phyloP scores from a whole-genome alignment of 148 eudicot genomes.

The Dianthus caryophyllus region DNA sequence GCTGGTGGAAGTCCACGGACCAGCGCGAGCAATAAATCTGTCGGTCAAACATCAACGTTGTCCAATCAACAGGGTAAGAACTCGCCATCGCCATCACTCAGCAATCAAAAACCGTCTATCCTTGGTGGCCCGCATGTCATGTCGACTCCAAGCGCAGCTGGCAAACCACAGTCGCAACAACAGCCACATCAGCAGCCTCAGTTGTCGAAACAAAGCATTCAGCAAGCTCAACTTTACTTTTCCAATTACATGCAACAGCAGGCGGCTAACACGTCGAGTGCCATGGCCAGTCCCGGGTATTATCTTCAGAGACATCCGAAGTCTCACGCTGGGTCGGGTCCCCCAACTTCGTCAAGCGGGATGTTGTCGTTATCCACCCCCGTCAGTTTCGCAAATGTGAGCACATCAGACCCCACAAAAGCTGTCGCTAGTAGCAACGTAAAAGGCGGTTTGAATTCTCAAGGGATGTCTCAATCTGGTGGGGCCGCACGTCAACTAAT shows the following conservation, averaged over 20 bases:
- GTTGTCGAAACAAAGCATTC: constrained; percentile 38
- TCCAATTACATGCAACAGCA: constrained; percentile 43
- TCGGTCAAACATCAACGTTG: constrained; percentile 48
- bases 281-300: constrained; percentile 44
- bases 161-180: constrained; percentile 50
- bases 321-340: constrained; percentile 35
- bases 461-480: constrained; percentile 49
- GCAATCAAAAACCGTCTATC: constrained; percentile 62
- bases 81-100: constrained; percentile 30
- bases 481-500: constrained; percentile 41
- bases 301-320: constrained; percentile 51
- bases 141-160: constrained; percentile 28
- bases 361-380: constrained; percentile 53
- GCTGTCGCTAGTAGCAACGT: constrained; percentile 54
- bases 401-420: constrained; percentile 64
- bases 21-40: constrained; percentile 38
- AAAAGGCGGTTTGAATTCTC: constrained; percentile 51
- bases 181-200: constrained; percentile 46
- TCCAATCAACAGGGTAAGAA: constrained; percentile 59
- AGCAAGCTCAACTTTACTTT: constrained; percentile 59
- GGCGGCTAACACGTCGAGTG: constrained; percentile 27
- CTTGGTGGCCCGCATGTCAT: constrained; percentile 67
- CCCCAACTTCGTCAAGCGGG: constrained; percentile 53
- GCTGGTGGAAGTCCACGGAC: constrained; percentile 85
- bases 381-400: constrained; percentile 31